Conservation (phyloP, 2,329 filamentous ascomycete genomes). For the Xylaria arbuscula region DNA sequence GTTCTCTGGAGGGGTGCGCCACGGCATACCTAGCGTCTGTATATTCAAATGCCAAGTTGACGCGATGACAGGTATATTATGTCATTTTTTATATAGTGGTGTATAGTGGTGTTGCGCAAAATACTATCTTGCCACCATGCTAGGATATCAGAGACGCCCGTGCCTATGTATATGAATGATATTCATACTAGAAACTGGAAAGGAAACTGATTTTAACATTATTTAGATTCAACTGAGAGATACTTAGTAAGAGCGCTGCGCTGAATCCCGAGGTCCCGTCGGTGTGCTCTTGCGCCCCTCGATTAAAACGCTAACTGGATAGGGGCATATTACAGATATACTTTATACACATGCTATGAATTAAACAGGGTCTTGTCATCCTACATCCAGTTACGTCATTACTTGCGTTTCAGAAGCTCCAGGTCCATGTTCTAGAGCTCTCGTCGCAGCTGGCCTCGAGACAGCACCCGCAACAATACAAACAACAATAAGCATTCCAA, state of each 20-base stretch:
- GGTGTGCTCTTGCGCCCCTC: no score
- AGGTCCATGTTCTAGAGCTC: neutral
- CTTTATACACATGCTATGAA: neutral
- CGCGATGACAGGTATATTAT: neutral
- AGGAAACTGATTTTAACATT: no score
- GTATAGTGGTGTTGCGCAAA: neutral
- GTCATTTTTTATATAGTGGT: neutral
- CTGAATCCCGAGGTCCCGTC: no score
- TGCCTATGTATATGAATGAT: neutral
- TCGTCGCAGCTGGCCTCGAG: constrained; percentile 5
- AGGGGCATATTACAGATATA: neutral
- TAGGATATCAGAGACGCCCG: neutral
- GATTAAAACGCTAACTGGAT: neutral
- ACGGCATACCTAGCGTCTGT: no score
- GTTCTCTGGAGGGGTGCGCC: neutral
- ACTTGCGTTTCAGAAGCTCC: constrained; percentile 22
- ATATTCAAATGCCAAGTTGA: neutral
- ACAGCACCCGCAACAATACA: neutral
- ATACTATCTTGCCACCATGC: constrained; percentile 9
- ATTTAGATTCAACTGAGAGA: no score
- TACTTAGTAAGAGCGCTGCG: no score
- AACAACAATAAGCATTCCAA: constrained; percentile 36
- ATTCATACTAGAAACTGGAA: neutral
- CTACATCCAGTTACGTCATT: constrained; percentile 30
- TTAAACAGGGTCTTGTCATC: neutral